These are phyloP conservation scores for Cryptococcus sp. DNA, from an alignment of 1,284 basidiomycete genomes.

Conservation along the genomic window DNA sequence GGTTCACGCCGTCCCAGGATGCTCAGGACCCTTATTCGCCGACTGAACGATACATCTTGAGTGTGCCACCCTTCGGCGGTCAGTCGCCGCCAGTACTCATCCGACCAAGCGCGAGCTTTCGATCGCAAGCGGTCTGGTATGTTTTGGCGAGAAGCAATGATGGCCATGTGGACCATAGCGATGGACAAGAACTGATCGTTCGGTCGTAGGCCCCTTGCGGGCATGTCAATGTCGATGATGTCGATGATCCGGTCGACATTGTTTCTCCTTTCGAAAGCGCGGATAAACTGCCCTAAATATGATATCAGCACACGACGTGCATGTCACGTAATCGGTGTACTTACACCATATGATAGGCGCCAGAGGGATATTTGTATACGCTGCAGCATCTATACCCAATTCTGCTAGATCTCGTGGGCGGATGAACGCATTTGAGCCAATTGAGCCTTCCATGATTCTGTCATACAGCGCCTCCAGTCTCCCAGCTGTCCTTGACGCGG, in stretches of 20 bases:
- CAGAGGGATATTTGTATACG: conserved; percentile 20
- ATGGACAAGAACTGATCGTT: conserved; percentile 12
- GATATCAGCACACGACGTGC: conserved; percentile 3
- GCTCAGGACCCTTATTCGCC: conserved; percentile 11
- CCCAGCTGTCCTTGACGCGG: conserved; percentile 1
- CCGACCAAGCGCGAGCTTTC: conserved; percentile 13
- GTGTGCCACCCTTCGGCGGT: conserved; percentile 9
- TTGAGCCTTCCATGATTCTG: conserved; percentile 21
- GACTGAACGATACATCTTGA: conserved; percentile 10
- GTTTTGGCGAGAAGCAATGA: conserved; percentile 4
- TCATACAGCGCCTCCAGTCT: conserved; percentile 18
- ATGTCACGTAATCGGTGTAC: conserved; percentile 2
- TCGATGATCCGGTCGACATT: conserved; percentile 14
- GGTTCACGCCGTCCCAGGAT: conserved; percentile 8
- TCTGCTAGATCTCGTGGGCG: conserved; percentile 15
- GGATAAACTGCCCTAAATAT: conserved; percentile 12
- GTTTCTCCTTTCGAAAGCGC: conserved; percentile 8
- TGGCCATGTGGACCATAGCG: conserved; percentile 13
- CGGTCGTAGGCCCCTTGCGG: conserved; percentile 13
- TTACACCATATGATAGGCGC: conserved; percentile 24
- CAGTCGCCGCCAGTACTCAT: conserved; percentile 20
- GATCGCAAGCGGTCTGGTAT: background rate
- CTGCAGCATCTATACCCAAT: background rate
- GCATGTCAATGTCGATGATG: conserved; percentile 19
- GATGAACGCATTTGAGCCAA: conserved; percentile 23